Percentiles rank a stretch among this genome's conserved stretches.
Conservation (phyloP, 2,329 filamentous ascomycete species). For the Fusarium pininemorale region DNA sequence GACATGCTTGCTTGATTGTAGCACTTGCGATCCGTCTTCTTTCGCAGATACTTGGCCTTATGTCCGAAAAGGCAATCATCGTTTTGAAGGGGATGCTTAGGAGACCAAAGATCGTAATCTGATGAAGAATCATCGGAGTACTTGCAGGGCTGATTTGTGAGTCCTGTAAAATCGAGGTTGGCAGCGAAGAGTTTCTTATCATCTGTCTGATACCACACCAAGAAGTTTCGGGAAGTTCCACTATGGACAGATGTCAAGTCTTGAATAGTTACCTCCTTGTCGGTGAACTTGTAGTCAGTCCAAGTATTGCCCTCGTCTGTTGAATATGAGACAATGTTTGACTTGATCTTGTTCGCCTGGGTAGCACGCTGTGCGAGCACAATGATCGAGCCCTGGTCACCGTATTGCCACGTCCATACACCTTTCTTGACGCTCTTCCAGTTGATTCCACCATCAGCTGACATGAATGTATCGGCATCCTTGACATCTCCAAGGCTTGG, state of each 20-base stretch:
- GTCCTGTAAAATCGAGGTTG: constrained; percentile 88
- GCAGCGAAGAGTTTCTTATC: constrained; percentile 73
- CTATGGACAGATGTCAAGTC: constrained; percentile 90
- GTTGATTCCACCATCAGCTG: constrained; percentile 85
- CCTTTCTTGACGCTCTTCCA: constrained; percentile 91
- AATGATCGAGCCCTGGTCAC: constrained; percentile 92
- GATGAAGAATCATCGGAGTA: constrained; percentile 65
- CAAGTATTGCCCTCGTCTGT: constrained; percentile 84
- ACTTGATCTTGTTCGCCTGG: constrained; percentile 73
- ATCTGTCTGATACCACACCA: constrained; percentile 79
- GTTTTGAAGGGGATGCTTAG: constrained; percentile 80
- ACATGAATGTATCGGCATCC: constrained; percentile 90
- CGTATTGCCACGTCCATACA: constrained; percentile 91
- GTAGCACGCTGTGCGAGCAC: constrained; percentile 81
- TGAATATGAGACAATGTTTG: constrained; percentile 77
- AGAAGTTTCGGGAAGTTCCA: constrained; percentile 88
- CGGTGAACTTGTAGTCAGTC: constrained; percentile 77
- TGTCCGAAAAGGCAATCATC: constrained; percentile 94
- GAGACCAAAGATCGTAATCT: constrained; percentile 90
- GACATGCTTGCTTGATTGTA: constrained; percentile 81
- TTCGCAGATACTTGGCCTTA: constrained; percentile 87
- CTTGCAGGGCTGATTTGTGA: constrained; percentile 78
- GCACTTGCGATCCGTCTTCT: constrained; percentile 80
- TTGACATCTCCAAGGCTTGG: constrained; percentile 69
- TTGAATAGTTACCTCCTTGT: constrained; percentile 74